phyloP scores from a whole-genome alignment of 768 basidiomycete genomes.

The Leccinum disarticulatum region DNA sequence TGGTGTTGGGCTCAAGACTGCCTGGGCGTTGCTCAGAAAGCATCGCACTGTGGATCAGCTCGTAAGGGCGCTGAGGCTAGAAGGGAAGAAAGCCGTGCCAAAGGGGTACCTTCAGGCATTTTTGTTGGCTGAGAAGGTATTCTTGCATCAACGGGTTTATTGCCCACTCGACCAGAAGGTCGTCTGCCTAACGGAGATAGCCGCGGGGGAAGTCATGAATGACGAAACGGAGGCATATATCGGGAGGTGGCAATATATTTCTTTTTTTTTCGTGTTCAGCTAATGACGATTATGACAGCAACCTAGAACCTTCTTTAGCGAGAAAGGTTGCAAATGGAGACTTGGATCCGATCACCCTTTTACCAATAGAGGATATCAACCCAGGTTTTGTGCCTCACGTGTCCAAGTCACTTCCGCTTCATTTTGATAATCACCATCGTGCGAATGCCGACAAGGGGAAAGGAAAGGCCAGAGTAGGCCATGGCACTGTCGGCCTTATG shows the following conservation, averaged over 20 bases:
- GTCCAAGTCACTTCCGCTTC: slow-evolving; percentile 43
- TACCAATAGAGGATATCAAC: slow-evolving; percentile 79
- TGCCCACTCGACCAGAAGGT: slow-evolving; percentile 66
- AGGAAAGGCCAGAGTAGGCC: slow-evolving; percentile 38
- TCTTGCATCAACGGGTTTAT: slow-evolving; percentile 90
- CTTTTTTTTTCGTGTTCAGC: slow-evolving; percentile 1
- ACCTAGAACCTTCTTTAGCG: slow-evolving; percentile 63
- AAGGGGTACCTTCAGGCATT: slow-evolving; percentile 73
- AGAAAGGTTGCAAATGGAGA: slow-evolving; percentile 67
- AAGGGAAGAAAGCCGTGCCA: slow-evolving; percentile 85
- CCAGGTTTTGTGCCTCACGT: slow-evolving; percentile 57
- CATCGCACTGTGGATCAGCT: slow-evolving; percentile 86
- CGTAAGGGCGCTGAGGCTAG: slow-evolving; percentile 68
- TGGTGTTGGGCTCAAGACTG: slow-evolving; percentile 93
- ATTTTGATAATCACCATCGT: slow-evolving; percentile 27
- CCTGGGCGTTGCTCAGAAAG: slow-evolving; percentile 76
- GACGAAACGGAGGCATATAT: slow-evolving; percentile 69
- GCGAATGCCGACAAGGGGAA: slow-evolving; percentile 43
- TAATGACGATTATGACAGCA: slow-evolving; percentile 40
- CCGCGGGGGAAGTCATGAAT: slow-evolving; percentile 54
- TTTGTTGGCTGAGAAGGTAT: slow-evolving; percentile 84
- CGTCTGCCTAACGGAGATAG: slow-evolving; percentile 65
- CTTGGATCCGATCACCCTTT: slow-evolving; percentile 64
- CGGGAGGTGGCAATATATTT: slow-evolving; percentile 47
- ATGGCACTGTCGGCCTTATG: slow-evolving; percentile 43